Percentiles rank a stretch among this genome's conserved stretches.
Conservation (phyloP, 441 rosid genomes). For the Populus hybrid region DNA sequence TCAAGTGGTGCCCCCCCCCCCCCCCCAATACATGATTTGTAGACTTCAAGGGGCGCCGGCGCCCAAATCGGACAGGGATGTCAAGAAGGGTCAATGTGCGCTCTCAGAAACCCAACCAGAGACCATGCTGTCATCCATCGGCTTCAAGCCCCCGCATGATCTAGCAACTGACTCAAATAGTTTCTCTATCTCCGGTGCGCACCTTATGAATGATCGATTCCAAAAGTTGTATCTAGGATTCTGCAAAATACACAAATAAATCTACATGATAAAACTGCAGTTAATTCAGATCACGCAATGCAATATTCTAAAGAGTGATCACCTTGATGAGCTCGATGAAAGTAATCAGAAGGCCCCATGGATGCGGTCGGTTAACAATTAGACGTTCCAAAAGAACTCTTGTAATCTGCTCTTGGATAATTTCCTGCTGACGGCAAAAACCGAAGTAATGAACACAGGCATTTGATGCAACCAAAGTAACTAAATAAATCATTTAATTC, state of each 20-base stretch:
- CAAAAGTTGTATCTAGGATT: conserved; percentile 96
- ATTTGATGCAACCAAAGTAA: not conserved
- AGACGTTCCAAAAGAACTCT: conserved; percentile 93
- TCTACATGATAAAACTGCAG: not conserved
- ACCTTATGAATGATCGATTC: conserved; percentile 84
- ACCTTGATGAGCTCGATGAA: conserved; percentile 98
- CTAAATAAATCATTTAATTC: not conserved
- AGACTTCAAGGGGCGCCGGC: not conserved
- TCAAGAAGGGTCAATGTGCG: conserved; percentile 27
- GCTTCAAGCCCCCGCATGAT: conserved; percentile 89
- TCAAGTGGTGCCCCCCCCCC: conserved; percentile 1
- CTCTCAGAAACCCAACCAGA: conserved; percentile 83
- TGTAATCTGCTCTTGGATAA: conserved; percentile 97
- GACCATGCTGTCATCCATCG: conserved; percentile 82
- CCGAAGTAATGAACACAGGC: not conserved
- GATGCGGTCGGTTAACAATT: conserved; percentile 93
- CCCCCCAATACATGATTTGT: too few species aligned
- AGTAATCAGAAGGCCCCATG: conserved; percentile 98
- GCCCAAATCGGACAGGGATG: too few species aligned
- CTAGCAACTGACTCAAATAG: conserved; percentile 34
- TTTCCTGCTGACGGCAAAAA: conserved; percentile 53
- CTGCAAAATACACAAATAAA: conserved; percentile 31
- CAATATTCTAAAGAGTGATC: not conserved
- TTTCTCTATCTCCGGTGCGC: conserved; percentile 97
- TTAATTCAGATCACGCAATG: not conserved